Base-by-base conservation (phyloP, 495 filamentous ascomycete genomes). In the Podospora pseudocomata region DNA sequence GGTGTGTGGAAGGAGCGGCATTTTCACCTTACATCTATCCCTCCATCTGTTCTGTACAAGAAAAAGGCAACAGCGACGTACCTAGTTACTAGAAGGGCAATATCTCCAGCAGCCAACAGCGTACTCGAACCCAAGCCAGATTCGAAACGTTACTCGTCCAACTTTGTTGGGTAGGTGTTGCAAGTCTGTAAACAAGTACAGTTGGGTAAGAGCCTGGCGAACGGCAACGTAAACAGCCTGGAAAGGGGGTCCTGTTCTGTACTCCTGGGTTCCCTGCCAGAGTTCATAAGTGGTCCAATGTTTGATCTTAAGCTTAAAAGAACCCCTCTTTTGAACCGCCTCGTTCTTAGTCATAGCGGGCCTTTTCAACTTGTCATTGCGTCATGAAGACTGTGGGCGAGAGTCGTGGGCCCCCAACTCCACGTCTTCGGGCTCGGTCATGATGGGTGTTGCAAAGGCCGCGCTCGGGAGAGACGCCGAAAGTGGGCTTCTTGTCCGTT, bases 321-420 rank as follows among this genome's bases (percentile, higher is more conserved):
- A 9, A 23, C 67, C 67, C 67, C 67, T 65, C 63, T 15, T 49
- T 23, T 13, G 44, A n/a, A 57, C 19, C 27, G 18, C 13, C 39
- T 44, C 39, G 1, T 0, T 63, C 27, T 71, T 71, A 65, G 69
- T 71, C 69, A 71, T 62, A 54, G n/a, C 13, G 18, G 26, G 53
- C 23, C 23, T 20, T 58, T 58, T 5, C 55, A 19, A 3, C 15
- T 67, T 67, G 23, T 59, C 23, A 56, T 65, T 67, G 63, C 64
- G 63, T 68, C 63, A 71, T 63, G 28, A 32, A 26, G 57, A 63
- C 6, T 58, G 55, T 9, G 55, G n/a, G 55, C 7, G 55, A 49
- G 39, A 6, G 9, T 49, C 44, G 58, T 62, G 63, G 63, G 18
- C 64, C 63, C 69, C 66, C 69, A 55, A 56, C 53, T 49, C 49